These are phyloP conservation scores for Suillus occidentalis DNA, from an alignment of 768 basidiomycete species.

Conservation along the genomic window DNA sequence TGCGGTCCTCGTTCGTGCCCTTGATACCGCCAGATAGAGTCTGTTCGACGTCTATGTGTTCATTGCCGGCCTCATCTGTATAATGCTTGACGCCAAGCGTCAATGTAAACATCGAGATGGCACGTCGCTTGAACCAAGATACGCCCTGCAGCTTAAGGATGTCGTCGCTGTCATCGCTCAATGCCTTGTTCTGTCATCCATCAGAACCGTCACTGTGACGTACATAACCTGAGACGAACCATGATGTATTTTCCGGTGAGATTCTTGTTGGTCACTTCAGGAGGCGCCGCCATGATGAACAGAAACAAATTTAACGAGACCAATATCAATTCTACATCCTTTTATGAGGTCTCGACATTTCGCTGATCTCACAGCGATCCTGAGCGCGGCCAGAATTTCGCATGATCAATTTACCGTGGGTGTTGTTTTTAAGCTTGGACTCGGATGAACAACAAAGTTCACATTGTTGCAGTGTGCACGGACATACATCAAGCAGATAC, in stretches of 20 bases:
- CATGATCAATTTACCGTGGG: not conserved
- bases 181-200: constrained; percentile 57
- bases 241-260: constrained; percentile 62
- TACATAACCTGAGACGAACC: constrained; percentile 39
- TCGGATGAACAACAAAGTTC: too few relatives aligned
- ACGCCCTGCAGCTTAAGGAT: constrained; percentile 74
- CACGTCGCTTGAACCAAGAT: constrained; percentile 67
- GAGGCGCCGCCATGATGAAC: constrained; percentile 62
- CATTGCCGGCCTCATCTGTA: constrained; percentile 56
- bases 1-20: constrained; percentile 56
- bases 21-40: constrained; percentile 61
- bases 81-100: constrained; percentile 65
- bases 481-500: too few relatives aligned
- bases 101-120: constrained; percentile 55
- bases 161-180: constrained; percentile 60
- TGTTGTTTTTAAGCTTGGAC: not conserved
- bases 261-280: constrained; percentile 55
- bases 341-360: not conserved
- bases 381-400: not conserved
- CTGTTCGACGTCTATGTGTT: constrained; percentile 70
- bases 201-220: not conserved
- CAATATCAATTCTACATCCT: too few relatives aligned
- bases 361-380: not conserved
- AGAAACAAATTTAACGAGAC: not conserved
- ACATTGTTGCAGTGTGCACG: too few relatives aligned